These are phyloP conservation scores for Candida taoyuanica DNA, from an alignment of 805 yeast species.

Conservation along the genomic window DNA sequence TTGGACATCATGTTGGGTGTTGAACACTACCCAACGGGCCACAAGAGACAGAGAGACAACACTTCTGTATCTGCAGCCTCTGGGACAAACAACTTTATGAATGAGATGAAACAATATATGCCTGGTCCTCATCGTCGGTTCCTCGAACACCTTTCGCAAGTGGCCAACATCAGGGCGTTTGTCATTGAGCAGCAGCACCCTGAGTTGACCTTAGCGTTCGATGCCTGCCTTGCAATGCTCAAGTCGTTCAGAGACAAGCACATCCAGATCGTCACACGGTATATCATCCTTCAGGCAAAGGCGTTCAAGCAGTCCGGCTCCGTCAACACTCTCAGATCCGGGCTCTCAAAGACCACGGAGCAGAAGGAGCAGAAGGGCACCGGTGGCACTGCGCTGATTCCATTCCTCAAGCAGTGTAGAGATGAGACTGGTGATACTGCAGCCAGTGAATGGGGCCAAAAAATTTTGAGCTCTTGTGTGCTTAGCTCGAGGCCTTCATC, in stretches of 20 bases:
- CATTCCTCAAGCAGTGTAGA: constrained; percentile 90
- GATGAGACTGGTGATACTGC: constrained; percentile 95
- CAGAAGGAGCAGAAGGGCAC: constrained; percentile 71
- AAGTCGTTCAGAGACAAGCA: constrained; percentile 89
- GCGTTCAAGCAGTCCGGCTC: constrained; percentile 49
- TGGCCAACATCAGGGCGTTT: constrained; percentile 58
- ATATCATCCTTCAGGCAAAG: constrained; percentile 75
- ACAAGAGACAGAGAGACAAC: constrained; percentile 30
- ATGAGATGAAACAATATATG: constrained; percentile 86
- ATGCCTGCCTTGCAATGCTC: constrained; percentile 85
- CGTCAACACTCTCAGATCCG: constrained; percentile 57
- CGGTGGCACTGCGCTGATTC: constrained; percentile 89
- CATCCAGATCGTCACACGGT: constrained; percentile 87
- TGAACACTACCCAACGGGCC: constrained; percentile 75
- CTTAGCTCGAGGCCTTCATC: constrained; percentile 23
- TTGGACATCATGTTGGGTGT: constrained; percentile 74
- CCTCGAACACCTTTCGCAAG: constrained; percentile 52
- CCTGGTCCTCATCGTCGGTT: constrained; percentile 82
- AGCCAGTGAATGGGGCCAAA: constrained; percentile 87
- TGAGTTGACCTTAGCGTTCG: constrained; percentile 68
- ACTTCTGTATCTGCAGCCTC: constrained; percentile 26
- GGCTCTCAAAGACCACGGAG: constrained; percentile 44
- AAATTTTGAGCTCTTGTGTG: constrained; percentile 54
- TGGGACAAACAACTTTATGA: constrained; percentile 51
- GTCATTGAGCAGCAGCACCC: constrained; percentile 48